phyloP scores from a whole-genome alignment of 2,329 filamentous ascomycete species.

The Raffaelea albimanens region DNA sequence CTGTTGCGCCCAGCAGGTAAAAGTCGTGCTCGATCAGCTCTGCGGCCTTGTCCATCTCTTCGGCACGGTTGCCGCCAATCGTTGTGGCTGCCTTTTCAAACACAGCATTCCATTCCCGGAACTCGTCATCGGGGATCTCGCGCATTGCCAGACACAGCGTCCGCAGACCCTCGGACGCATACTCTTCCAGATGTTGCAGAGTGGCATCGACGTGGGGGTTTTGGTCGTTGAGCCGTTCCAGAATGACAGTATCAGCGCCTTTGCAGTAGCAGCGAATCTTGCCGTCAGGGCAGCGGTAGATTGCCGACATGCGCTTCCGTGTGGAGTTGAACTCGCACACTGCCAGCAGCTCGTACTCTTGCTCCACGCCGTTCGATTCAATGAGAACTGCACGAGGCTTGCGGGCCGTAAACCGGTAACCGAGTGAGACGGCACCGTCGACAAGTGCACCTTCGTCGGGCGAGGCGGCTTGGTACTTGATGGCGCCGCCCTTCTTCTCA shows the following conservation, averaged over 20 bases:
- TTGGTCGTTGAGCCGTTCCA: conserved; percentile 76
- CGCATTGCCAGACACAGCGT: conserved; percentile 93
- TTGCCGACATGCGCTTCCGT: conserved; percentile 93
- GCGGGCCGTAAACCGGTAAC: conserved; percentile 83
- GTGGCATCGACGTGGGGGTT: conserved; percentile 87
- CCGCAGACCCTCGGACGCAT: conserved; percentile 88
- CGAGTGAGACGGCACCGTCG: conserved; percentile 74
- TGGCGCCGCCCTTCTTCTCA: conserved; percentile 65
- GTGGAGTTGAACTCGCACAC: conserved; percentile 99
- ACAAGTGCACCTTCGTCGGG: conserved; percentile 97
- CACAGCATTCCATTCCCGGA: conserved; percentile 73
- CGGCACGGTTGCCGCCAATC: conserved; percentile 81
- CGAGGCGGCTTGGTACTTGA: conserved; percentile 97
- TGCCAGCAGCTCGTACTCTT: conserved; percentile 82
- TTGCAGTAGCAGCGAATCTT: conserved; percentile 93
- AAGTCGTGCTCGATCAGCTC: conserved; percentile 93
- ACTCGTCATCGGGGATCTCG: conserved; percentile 84
- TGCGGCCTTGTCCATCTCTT: conserved; percentile 93
- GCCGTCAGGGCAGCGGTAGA: conserved; percentile 92
- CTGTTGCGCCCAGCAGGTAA: conserved; percentile 84
- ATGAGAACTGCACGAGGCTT: conserved; percentile 86
- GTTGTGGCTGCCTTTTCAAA: conserved; percentile 85
- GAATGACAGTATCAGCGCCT: conserved; percentile 92
- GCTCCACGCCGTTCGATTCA: conserved; percentile 58
- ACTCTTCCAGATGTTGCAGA: conserved; percentile 92